Conservation (phyloP, 306 rosid genomes). For the Macrotyloma uniflorum region DNA sequence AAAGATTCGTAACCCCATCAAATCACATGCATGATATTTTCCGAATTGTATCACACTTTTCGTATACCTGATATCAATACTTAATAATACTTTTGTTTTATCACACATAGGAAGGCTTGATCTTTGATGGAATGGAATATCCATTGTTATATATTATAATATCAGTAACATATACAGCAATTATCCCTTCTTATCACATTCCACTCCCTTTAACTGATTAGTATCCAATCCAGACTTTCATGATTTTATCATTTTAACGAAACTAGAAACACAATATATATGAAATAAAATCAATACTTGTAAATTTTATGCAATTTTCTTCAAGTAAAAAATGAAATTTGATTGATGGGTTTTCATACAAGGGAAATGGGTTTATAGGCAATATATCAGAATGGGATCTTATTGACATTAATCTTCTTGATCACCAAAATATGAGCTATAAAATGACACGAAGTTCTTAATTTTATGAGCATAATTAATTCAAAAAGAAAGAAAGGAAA, state of each 20-base stretch:
- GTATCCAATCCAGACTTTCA: background rate
- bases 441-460: background rate
- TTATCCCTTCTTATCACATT: no score
- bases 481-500: background rate
- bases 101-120: background rate
- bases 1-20: background rate
- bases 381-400: background rate
- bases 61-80: background rate
- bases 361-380: background rate
- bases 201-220: background rate
- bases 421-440: background rate
- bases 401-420: background rate
- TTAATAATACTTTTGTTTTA: background rate
- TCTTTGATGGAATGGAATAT: no score
- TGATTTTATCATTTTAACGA: background rate
- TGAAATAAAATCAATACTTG: background rate
- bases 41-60: background rate
- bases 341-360: background rate
- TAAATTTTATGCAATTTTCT: background rate
- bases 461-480: constrained; percentile 3
- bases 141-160: no score
- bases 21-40: background rate
- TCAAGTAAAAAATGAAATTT: background rate
- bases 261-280: background rate
- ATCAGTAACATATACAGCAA: no score